Percentiles rank a stretch among this genome's conserved stretches.
phyloP scores from a whole-genome alignment of 140 eudicot species.

The Stevia rebaudiana region DNA sequence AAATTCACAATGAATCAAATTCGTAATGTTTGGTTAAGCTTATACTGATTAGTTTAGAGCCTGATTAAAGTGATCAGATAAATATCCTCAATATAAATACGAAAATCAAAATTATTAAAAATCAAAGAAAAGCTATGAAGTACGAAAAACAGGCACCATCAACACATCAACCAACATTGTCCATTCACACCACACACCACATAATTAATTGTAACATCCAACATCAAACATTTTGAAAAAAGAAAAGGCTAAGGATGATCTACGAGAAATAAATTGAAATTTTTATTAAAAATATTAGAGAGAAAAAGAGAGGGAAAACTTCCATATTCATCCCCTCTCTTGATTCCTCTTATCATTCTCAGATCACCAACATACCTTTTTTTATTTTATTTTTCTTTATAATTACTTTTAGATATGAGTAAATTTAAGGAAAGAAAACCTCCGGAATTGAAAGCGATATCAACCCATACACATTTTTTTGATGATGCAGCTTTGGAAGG shows the following conservation, averaged over 20 bases:
- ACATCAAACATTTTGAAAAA: constrained; percentile 11
- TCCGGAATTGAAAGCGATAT: constrained; percentile 33
- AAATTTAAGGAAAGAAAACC: constrained; percentile 39
- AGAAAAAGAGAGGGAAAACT: constrained; percentile 19
- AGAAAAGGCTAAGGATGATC: constrained; percentile 25
- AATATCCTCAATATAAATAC: background rate
- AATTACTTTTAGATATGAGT: constrained; percentile 36
- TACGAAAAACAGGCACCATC: constrained; percentile 27
- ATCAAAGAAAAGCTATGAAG: constrained; percentile 32
- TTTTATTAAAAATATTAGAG: background rate
- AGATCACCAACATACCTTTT: constrained; percentile 15
- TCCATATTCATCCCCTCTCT: constrained; percentile 12
- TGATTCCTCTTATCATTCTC: constrained; percentile 16
- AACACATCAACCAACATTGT: constrained; percentile 43
- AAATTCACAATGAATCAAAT: too few species aligned
- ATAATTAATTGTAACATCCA: constrained; percentile 18
- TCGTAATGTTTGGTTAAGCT: background rate
- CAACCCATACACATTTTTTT: constrained; percentile 21
- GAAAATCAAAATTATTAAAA: constrained; percentile 11
- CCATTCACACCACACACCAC: constrained; percentile 29
- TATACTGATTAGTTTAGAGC: background rate
- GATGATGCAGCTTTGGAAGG: constrained; percentile 84
- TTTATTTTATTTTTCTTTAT: background rate
- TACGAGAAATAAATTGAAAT: constrained; percentile 18
- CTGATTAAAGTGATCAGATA: background rate